Evolutionary conservation across 345 rosid genomes (phyloP), one percentile per base, ranked within the genome.

Genomic region (Crucihimalaya himalaica): DNA sequence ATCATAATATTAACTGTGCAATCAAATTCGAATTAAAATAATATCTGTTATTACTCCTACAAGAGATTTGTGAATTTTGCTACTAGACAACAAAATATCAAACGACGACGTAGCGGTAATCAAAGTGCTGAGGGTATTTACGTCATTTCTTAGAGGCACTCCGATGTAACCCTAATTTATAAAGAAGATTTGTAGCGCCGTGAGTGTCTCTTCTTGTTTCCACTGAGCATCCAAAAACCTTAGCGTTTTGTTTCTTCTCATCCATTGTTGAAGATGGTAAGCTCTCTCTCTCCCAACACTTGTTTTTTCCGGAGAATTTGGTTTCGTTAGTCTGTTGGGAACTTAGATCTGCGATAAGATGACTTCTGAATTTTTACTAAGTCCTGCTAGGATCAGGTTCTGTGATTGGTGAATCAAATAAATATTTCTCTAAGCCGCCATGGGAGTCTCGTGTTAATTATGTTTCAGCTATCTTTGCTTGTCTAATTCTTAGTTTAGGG

Each of bases 91-190:
- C 14, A 37, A 11, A 37, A 37, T 37, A 37, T 37, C 13, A 31
- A 74, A 70, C 75, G 80, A 63, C 66, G 46, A 18, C 70, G 75
- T 76, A 35, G 0, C 0, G 1, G 25, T 5, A 21, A 14, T 6
- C 2, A 1, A 54, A 40, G 16, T 0, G 20, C 0, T 18, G 66
- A 63, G 80, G 80, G 66, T 63, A 53, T 23, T 54, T 63, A 35
- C 53, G 80, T 70, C 57, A 55, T 18, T 53, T 45, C 0, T 0
- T 0, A 47, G 7, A 46, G 63, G 58, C 16, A 16, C 18, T 45
- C 31, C 70, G n/a, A 48, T 8, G 31, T 71, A 77, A 50, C 76
- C 80, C 80, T 77, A 77, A 71, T 70, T 0, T 77, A 77, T 71
- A 71, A 71, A 37, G 2, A 0, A 4, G 42, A 6, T 56, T 48